These are phyloP conservation scores for Saturnispora kantuleensis DNA, from an alignment of 805 yeast genomes.

Conservation along the genomic window DNA sequence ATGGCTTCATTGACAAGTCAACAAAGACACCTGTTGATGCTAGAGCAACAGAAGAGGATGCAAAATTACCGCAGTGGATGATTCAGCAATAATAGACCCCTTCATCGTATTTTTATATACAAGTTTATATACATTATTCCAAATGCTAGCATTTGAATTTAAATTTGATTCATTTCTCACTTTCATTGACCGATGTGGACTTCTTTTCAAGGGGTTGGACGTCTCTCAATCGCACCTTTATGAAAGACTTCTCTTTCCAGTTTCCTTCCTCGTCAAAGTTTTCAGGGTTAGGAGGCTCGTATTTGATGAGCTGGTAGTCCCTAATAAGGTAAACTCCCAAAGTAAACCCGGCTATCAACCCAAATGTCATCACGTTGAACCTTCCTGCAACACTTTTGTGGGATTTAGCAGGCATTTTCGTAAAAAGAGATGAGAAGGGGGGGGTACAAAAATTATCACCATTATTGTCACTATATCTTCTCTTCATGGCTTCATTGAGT, in stretches of 20 bases:
- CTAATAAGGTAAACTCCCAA: slow-evolving; percentile 22
- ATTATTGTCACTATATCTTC: slow-evolving; percentile 38
- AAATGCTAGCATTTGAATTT: too few species aligned
- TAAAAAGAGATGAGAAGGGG: not conserved
- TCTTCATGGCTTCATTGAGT: slow-evolving; percentile 40
- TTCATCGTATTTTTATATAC: not conserved
- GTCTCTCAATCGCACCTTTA: slow-evolving; percentile 28
- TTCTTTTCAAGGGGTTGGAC: slow-evolving; percentile 31
- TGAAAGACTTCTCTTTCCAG: slow-evolving; percentile 27
- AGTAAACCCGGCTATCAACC: slow-evolving; percentile 21
- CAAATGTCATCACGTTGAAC: slow-evolving; percentile 20
- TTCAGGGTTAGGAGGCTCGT: slow-evolving; percentile 30
- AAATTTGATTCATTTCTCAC: slow-evolving; percentile 5
- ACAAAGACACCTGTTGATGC: slow-evolving; percentile 5
- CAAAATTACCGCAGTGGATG: slow-evolving; percentile 2
- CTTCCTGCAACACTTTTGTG: slow-evolving; percentile 22
- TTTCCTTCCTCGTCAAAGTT: slow-evolving; percentile 31
- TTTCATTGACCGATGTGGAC: slow-evolving; percentile 22
- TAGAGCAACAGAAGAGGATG: slow-evolving; percentile 9
- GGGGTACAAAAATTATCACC: slow-evolving; percentile 68
- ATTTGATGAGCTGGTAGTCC: slow-evolving; percentile 31
- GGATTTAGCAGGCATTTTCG: slow-evolving; percentile 9
- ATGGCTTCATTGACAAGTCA: slow-evolving; percentile 5
- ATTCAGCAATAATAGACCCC: not conserved
- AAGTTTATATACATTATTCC: not conserved